These are phyloP conservation scores for Tetracladium setigerum DNA, from an alignment of 495 filamentous ascomycete genomes.

Conservation along the genomic window DNA sequence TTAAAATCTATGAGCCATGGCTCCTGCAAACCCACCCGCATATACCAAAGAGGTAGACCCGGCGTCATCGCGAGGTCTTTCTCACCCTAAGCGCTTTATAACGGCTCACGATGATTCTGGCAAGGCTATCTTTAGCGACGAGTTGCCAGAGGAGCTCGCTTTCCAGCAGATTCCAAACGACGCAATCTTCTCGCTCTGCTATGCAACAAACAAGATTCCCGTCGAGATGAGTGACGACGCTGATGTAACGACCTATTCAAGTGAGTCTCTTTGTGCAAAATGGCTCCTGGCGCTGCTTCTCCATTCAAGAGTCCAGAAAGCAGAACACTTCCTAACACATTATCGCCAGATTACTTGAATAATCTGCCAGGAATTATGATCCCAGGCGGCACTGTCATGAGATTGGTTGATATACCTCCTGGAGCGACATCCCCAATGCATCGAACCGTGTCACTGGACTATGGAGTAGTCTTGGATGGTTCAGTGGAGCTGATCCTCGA, in stretches of 20 bases:
- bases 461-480: conserved; percentile 72
- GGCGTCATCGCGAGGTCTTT: conserved; percentile 5
- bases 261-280: conserved; percentile 16
- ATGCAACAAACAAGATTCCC: conserved; percentile 53
- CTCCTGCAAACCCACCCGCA: too few relatives aligned
- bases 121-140: conserved; percentile 26
- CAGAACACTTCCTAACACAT: too few relatives aligned
- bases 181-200: conserved; percentile 31
- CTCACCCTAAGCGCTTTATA: conserved; percentile 24
- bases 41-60: neutral
- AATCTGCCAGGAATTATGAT: conserved; percentile 32
- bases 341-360: too few relatives aligned
- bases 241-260: conserved; percentile 41
- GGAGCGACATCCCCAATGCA: conserved; percentile 53
- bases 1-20: too few relatives aligned
- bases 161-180: conserved; percentile 17
- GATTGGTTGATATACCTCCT: conserved; percentile 56
- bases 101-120: conserved; percentile 32
- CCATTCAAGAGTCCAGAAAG: neutral
- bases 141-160: conserved; percentile 7
- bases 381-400: conserved; percentile 42
- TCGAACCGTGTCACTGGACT: conserved; percentile 65
- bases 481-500: conserved; percentile 58
- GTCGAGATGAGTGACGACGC: conserved; percentile 40
- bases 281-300: neutral